Evolutionary conservation across 108 stramenopile species (phyloP), one percentile per base, ranked within the genome.

Genomic region (Epithemia pelagica): DNA sequence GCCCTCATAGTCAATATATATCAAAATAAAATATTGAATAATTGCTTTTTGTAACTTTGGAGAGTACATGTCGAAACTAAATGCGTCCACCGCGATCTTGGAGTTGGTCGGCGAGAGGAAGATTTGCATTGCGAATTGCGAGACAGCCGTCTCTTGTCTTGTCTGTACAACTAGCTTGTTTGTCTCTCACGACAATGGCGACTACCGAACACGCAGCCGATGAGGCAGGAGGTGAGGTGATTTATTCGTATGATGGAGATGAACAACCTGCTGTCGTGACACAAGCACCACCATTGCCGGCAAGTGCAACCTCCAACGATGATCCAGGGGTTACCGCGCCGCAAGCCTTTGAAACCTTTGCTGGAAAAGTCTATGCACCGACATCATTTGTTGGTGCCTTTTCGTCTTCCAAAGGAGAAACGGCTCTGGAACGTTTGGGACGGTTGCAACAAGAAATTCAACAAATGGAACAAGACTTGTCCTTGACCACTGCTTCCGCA

Each of bases 191-290:
- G n/a, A n/a, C n/a, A n/a, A n/a, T n/a, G n/a, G n/a, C n/a, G n/a
- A n/a, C n/a, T n/a, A 10, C 37, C 10, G 37, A 46, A 46, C 37
- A 46, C 37, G 37, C 81, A 15, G 87, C 90, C 57, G 90, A 88
- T 66, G 83, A 84, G 64, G 87, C 90, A 26, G 87, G 83, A 54
- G 91, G 91, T 24, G 92, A 93, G 81, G 78, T 84, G 21, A 76
- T 93, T 32, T 93, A 74, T 71, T 76, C 84, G 51, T 79, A 76
- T 55, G 92, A 86, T 62, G 92, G 89, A 3, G 73, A 90, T 29
- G 69, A 78, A 21, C 78, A 83, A 26, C 87, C 87, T 26, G 61
- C 69, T 0, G 66, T 74, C 28, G 60, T 21, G 57, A 63, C 30
- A 28, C 72, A 26, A 27, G 22, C 33, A 10, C 64, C 18, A 29